Evolutionary conservation across 495 filamentous ascomycete species (phyloP), one percentile per base, ranked within the genome.

Genomic region (Barbatosphaeria neglecta): DNA sequence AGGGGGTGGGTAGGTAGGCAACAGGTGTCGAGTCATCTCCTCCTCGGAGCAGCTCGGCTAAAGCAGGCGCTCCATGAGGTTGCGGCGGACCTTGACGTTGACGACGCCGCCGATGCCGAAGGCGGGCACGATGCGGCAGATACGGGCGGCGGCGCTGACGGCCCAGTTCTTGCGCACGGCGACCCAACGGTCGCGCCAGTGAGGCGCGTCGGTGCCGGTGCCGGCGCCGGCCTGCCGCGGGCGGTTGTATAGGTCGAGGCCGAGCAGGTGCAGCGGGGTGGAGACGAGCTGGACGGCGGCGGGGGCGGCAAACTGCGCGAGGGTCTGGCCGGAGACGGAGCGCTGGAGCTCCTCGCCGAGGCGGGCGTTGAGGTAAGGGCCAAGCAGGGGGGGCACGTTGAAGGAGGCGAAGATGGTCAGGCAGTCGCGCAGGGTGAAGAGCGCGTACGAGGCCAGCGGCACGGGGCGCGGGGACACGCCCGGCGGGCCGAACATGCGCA

Each of bases 381-480:
- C 84, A 13, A 96, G 67, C 1, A 92, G 55, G 0, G 85, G 73
- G 0, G 90, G 90, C 22, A 95, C 71, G 61, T 95, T 96, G 75
- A 97, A 97, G 33, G 81, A 87, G 20, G 84, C 88, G 65, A 94
- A 94, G 62, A 97, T 87, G 17, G 90, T 96, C 49, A 95, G 64
- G 61, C 83, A 87, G 66, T 97, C 90, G 52, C 92, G 79, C 44
- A 80, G 57, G 9, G 85, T 80, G 72, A 96, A 97, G 47, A 96
- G 77, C 0, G 70, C 55, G 64, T 89, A 94, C 24, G 83, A 84
- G 11, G 75, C 72, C 43, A 70, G 56, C 1, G 77, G 69, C 13
- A 83, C 76, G 28, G 78, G 69, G 6, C 80, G 68, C 0, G 69
- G 70, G 0, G 63, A 53, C 2, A 55, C 66, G 22, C 67, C 67